Percentiles rank a stretch among this genome's conserved stretches.
phyloP scores from a whole-genome alignment of 1,284 basidiomycete species.

The Rhizoctonia solani region DNA sequence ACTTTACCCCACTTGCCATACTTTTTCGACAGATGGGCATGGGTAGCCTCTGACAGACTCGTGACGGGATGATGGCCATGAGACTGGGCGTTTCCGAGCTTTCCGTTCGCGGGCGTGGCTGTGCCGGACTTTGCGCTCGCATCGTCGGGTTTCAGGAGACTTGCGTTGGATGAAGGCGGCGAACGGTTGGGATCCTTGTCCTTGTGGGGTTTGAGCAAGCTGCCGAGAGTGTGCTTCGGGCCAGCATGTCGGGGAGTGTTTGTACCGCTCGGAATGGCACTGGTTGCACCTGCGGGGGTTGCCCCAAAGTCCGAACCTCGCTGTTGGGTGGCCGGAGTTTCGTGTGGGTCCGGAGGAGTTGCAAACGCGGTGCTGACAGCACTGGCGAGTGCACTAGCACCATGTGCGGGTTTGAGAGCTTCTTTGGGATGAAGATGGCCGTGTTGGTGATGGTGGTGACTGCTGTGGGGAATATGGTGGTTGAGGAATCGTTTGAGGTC shows the following conservation, averaged over 20 bases:
- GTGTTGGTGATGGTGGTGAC: slow-evolving; percentile 36
- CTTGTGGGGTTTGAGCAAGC: slow-evolving; percentile 47
- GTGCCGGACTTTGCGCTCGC: slow-evolving; percentile 39
- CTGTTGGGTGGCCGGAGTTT: slow-evolving; percentile 46
- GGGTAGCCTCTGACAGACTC: slow-evolving; percentile 78
- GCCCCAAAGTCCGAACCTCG: slow-evolving; percentile 46
- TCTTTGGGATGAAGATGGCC: slow-evolving; percentile 18
- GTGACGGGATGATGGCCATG: slow-evolving; percentile 43
- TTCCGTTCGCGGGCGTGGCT: slow-evolving; percentile 34
- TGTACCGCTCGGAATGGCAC: slow-evolving; percentile 19
- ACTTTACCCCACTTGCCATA: slow-evolving; percentile 99
- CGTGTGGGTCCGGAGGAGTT: slow-evolving; percentile 44
- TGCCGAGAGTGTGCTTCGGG: slow-evolving; percentile 40
- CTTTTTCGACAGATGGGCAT: slow-evolving; percentile 94
- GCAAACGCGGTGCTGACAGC: slow-evolving; percentile 37
- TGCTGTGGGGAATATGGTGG: slow-evolving; percentile 72
- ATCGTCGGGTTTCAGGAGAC: slow-evolving; percentile 42
- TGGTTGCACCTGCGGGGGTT: slow-evolving; percentile 31
- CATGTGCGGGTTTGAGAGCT: slow-evolving; percentile 34
- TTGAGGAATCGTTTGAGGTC: slow-evolving; percentile 93
- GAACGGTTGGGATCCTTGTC: slow-evolving; percentile 44
- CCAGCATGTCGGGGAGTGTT: slow-evolving; percentile 37
- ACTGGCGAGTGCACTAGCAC: slow-evolving; percentile 34
- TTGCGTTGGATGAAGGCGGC: slow-evolving; percentile 39
- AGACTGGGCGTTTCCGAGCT: slow-evolving; percentile 35